Percentiles rank a stretch among this genome's conserved stretches.
These are phyloP conservation scores for Blastobotrys apis DNA, from an alignment of 1,139 yeast species.

Conservation along the genomic window DNA sequence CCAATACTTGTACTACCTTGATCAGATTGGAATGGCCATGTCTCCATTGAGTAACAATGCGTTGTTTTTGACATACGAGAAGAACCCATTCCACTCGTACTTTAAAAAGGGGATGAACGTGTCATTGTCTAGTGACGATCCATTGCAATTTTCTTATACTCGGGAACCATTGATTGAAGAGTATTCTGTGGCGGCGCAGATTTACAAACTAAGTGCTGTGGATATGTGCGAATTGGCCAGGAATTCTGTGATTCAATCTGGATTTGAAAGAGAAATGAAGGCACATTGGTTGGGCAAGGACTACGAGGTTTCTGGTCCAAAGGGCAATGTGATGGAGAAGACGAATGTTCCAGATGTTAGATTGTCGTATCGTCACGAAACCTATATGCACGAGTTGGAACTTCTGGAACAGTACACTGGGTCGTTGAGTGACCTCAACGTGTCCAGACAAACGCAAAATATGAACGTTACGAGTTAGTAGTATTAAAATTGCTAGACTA, in stretches of 20 bases:
- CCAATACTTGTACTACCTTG: constrained; percentile 87
- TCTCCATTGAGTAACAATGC: constrained; percentile 97
- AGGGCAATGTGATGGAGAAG: constrained; percentile 85
- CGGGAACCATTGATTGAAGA: constrained; percentile 98
- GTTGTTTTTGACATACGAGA: constrained; percentile 87
- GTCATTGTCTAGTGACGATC: constrained; percentile 91
- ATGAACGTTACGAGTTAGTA: constrained; percentile 9
- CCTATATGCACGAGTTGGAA: constrained; percentile 68
- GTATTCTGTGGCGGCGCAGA: constrained; percentile 96
- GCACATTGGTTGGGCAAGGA: constrained; percentile 87
- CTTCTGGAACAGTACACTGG: constrained; percentile 60
- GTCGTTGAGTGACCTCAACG: constrained; percentile 5
- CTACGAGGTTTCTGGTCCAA: constrained; percentile 57
- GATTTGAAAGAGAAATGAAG: constrained; percentile 82
- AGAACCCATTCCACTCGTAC: constrained; percentile 84
- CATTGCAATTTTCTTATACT: constrained; percentile 89
- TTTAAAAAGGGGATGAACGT: constrained; percentile 92
- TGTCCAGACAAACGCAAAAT: constrained; percentile 6
- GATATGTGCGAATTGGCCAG: constrained; percentile 93
- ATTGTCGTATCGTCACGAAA: constrained; percentile 74
- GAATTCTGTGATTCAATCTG: constrained; percentile 84
- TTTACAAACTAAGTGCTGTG: constrained; percentile 85
- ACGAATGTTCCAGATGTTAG: constrained; percentile 92
- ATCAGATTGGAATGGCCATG: constrained; percentile 98
- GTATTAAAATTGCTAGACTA: no score